Base-by-base conservation (phyloP, 805 yeast species). In the Hanseniaspora pseudoguilliermondii region DNA sequence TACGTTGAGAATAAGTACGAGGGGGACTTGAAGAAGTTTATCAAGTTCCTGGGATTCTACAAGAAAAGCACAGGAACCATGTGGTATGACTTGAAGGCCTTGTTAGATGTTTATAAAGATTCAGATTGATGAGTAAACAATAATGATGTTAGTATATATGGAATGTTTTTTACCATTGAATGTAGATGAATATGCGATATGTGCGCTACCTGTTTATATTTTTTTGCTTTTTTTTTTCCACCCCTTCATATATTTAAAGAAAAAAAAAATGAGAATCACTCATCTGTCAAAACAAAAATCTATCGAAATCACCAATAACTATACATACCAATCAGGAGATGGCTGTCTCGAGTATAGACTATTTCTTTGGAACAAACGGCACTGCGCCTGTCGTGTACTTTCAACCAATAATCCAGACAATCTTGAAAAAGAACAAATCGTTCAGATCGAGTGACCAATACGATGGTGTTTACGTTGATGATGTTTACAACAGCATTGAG, bases 21-120 rank as follows among this genome's bases (percentile, higher is more conserved):
- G 7, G 55, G 49, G 1, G 44, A 52, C 20, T 44, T 52, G 39
- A 44, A 23, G 5, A 36, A 43, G 29, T 52, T 52, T 36, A 35
- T 52, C 7, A n/a, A 35, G 29, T 52, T 44, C n/a, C 29, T 52
- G n/a, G 21, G 39, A 7, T 13, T 23, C 5, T 44, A 43, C 23
- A 35, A 52, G 13, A 36, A 36, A 15, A 35, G 40, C 2, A 43
- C 46, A 10, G 49, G 49, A 20, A 44, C 27, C 7, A 21, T 42
- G 16, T 52, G 55, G 55, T 32, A 44, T 23, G 55, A 46, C 11
- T 7, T 46, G 6, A 32, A 27, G 18, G 39, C 39, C 6, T 20
- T 46, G 49, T 7, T 46, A 15, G 40, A 32, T 2, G 20, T 46
- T 5, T 20, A 32, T n/a, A 20, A 41, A 5, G 29, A 41, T 13